Conservation (phyloP, 257 asterid genomes). For the Solanum bulbocastanum region DNA sequence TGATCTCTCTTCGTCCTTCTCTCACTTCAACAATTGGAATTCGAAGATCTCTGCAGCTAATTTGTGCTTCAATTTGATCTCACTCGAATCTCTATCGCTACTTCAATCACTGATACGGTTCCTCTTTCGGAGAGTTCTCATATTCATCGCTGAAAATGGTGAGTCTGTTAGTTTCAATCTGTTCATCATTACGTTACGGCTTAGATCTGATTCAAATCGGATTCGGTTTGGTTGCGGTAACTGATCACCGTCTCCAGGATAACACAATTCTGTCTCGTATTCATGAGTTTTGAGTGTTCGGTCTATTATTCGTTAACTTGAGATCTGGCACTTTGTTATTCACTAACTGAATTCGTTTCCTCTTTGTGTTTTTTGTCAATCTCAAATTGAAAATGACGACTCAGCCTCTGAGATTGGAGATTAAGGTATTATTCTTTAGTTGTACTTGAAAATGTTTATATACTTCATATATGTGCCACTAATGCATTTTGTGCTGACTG, state of each 20-base stretch:
- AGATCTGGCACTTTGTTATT: constrained; percentile 15
- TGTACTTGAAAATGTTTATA: background rate
- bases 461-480: background rate
- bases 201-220: constrained; percentile 1
- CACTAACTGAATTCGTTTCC: background rate
- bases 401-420: constrained; percentile 42
- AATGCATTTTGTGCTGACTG: background rate
- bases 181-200: background rate
- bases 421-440: constrained; percentile 20
- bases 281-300: background rate
- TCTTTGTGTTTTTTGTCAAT: background rate
- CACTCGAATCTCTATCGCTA: constrained; percentile 17
- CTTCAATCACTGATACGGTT: background rate
- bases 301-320: background rate
- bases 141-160: constrained; percentile 15
- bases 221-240: background rate
- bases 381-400: background rate
- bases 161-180: background rate
- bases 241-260: background rate
- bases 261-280: background rate
- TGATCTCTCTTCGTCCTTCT: background rate
- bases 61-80: constrained; percentile 1
- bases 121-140: background rate
- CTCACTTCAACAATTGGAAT: background rate
- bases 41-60: background rate